A percentile compares a stretch with the other conserved stretches of the same genome.
These are phyloP conservation scores for Botrytis fragariae DNA, from an alignment of 2,329 filamentous ascomycete species.

Conservation along the genomic window DNA sequence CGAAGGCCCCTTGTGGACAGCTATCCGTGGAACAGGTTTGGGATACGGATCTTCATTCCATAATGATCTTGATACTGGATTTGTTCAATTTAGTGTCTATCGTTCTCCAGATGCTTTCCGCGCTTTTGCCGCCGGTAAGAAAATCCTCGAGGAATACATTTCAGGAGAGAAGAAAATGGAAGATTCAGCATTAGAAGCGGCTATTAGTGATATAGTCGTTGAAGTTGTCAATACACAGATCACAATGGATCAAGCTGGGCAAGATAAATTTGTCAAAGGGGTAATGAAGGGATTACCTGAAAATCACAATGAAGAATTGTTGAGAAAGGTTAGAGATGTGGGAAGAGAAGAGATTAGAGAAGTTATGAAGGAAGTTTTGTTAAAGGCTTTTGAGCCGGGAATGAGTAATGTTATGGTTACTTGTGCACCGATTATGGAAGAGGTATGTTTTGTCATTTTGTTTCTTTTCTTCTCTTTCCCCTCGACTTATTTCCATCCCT, in stretches of 20 bases:
- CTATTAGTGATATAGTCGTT: slow-evolving; percentile 85
- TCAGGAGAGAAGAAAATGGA: slow-evolving; percentile 72
- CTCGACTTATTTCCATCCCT: slow-evolving; percentile 3
- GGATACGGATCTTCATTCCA: slow-evolving; percentile 85
- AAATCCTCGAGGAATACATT: slow-evolving; percentile 72
- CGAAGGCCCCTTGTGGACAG: slow-evolving; percentile 92
- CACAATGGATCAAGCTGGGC: slow-evolving; percentile 78
- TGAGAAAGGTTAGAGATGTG: slow-evolving; percentile 75
- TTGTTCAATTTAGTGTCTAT: slow-evolving; percentile 82
- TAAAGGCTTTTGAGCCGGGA: slow-evolving; percentile 76
- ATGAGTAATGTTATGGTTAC: slow-evolving; percentile 85
- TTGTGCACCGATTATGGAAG: slow-evolving; percentile 79
- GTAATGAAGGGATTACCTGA: slow-evolving; percentile 74
- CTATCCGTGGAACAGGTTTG: slow-evolving; percentile 86
- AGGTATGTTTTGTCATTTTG: slow-evolving; percentile 56
- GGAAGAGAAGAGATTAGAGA: slow-evolving; percentile 72
- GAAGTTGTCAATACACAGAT: slow-evolving; percentile 83
- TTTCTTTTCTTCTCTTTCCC: no score
- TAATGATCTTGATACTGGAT: slow-evolving; percentile 74
- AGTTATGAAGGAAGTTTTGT: slow-evolving; percentile 70
- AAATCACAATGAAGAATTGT: slow-evolving; percentile 73
- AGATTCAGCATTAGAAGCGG: slow-evolving; percentile 69
- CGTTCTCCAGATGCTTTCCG: slow-evolving; percentile 86
- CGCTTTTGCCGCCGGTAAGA: slow-evolving; percentile 74
- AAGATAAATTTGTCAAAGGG: slow-evolving; percentile 77